Evolutionary conservation across 2,329 filamentous ascomycete genomes (phyloP).

Genomic region (Neopestalotiopsis clavispora): DNA sequence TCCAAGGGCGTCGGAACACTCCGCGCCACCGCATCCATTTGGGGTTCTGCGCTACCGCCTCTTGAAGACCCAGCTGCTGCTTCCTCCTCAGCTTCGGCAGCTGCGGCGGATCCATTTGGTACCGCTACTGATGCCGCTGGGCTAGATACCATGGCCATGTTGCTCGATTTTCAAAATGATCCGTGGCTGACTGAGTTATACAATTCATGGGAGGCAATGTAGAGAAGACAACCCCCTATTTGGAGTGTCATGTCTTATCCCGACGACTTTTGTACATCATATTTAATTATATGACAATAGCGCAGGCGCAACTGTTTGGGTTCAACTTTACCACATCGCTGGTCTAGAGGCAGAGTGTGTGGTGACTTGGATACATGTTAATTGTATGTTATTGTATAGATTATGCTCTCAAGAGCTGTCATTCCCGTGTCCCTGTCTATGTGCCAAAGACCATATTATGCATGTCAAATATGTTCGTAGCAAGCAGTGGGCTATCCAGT

Average conservation of each 20-base stretch:
- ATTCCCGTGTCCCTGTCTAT: neutral
- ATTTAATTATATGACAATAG: neutral
- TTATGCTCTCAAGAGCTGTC: constrained; percentile 11
- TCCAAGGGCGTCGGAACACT: neutral
- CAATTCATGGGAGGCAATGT: constrained; percentile 12
- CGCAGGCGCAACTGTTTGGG: too few species aligned
- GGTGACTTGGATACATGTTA: neutral
- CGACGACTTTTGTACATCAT: neutral
- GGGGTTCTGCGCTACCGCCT: constrained; percentile 10
- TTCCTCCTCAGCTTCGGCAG: neutral
- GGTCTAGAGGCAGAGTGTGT: neutral
- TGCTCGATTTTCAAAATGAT: constrained; percentile 17
- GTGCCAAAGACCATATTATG: constrained; percentile 2
- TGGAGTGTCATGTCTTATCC: neutral
- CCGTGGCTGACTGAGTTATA: constrained; percentile 17
- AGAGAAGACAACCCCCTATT: neutral
- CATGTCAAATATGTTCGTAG: neutral
- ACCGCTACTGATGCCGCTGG: neutral
- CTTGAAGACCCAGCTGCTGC: neutral
- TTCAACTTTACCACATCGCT: too few species aligned
- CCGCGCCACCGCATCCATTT: constrained; percentile 6
- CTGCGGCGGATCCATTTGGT: neutral
- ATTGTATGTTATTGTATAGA: constrained; percentile 4
- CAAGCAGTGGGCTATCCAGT: neutral
- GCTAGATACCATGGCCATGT: constrained; percentile 5